phyloP scores from a whole-genome alignment of 495 filamentous ascomycete species.

The Trichocladium antarcticum region DNA sequence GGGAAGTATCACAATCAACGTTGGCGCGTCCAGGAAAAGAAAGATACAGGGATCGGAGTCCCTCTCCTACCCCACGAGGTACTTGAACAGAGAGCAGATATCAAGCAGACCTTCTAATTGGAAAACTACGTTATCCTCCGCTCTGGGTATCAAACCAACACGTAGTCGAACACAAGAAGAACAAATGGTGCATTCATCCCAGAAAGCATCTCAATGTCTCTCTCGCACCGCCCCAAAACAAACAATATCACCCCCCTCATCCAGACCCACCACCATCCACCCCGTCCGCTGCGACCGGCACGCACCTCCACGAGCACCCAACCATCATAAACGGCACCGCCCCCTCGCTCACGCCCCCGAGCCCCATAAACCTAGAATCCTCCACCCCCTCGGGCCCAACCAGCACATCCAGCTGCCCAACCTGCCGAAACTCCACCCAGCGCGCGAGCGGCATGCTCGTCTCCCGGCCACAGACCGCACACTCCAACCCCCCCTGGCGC shows the following conservation, averaged over 20 bases:
- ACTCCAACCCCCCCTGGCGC: constrained; percentile 14
- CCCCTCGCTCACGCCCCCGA: constrained; percentile 10
- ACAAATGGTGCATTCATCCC: not conserved
- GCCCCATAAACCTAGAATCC: not conserved
- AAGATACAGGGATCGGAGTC: too few species aligned
- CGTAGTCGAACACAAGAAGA: not conserved
- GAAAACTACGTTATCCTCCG: not conserved
- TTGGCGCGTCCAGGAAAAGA: too few species aligned
- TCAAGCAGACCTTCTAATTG: not conserved
- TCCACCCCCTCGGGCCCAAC: not conserved
- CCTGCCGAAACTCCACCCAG: constrained; percentile 25
- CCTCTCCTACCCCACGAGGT: too few species aligned
- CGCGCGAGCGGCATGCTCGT: constrained; percentile 17
- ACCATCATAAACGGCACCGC: constrained; percentile 50
- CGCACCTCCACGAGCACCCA: constrained; percentile 58
- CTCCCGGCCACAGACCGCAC: constrained; percentile 19
- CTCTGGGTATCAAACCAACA: constrained; percentile 5
- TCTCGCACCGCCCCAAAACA: too few species aligned
- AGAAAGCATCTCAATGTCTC: not conserved
- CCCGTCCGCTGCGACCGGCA: constrained; percentile 23
- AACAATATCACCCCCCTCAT: not conserved
- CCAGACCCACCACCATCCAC: not conserved
- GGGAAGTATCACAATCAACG: too few species aligned
- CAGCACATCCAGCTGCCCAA: not conserved
- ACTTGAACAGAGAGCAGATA: too few species aligned